Evolutionary conservation across 768 basidiomycete genomes (phyloP).

Genomic region (Pleurotus tuber-regium): DNA sequence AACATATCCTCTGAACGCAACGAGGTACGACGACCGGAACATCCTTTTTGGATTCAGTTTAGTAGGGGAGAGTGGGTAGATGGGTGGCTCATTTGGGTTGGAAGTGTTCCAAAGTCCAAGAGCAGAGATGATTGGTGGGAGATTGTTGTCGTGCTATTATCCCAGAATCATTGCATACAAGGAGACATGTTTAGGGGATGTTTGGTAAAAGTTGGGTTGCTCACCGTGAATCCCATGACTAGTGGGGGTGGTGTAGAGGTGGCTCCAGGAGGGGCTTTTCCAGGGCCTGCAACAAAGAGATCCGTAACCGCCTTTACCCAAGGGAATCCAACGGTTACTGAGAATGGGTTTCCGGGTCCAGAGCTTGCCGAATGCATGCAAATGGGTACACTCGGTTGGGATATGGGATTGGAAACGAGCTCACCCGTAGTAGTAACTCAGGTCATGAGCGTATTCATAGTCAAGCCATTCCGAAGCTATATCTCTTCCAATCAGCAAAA

Average conservation of each 20-base stretch:
- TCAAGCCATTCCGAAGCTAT: conserved; percentile 39
- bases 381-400: too few relatives aligned
- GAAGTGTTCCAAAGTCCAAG: conserved; percentile 44
- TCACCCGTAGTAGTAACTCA: conserved; percentile 47
- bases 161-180: too few relatives aligned
- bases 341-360: conserved; percentile 43
- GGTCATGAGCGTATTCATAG: conserved; percentile 43
- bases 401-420: too few relatives aligned
- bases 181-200: too few relatives aligned
- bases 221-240: conserved; percentile 42
- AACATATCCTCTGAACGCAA: conserved; percentile 39
- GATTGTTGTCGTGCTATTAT: conserved; percentile 42
- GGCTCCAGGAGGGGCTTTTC: conserved; percentile 19
- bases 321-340: conserved; percentile 36
- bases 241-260: conserved; percentile 35
- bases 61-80: conserved; percentile 36
- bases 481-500: not conserved
- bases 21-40: conserved; percentile 38
- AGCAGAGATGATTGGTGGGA: conserved; percentile 39
- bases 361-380: conserved; percentile 24
- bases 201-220: too few relatives aligned
- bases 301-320: conserved; percentile 38
- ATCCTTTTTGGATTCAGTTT: conserved; percentile 26
- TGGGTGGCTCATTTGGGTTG: conserved; percentile 10
- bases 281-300: conserved; percentile 31